phyloP scores from a whole-genome alignment of 768 basidiomycete species.

The Candolleomyces efflorescens region DNA sequence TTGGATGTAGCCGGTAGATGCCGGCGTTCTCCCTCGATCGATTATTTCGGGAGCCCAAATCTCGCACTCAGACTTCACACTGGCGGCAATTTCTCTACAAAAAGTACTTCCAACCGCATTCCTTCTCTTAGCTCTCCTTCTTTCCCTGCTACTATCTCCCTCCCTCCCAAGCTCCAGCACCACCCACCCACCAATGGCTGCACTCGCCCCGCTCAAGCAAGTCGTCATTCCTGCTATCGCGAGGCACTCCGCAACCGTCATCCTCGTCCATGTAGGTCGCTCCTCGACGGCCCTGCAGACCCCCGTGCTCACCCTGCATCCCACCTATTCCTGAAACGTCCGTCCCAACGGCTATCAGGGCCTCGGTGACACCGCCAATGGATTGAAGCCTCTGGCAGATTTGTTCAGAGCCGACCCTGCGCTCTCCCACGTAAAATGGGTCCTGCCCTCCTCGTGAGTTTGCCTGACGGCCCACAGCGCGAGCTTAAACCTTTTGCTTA shows the following conservation, averaged over 20 bases:
- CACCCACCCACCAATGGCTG: conserved; percentile 25
- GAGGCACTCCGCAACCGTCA: conserved; percentile 81
- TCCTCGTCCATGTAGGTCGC: conserved; percentile 79
- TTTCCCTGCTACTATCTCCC: conserved; percentile 10
- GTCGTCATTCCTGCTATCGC: conserved; percentile 49
- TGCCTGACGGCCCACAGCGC: neutral
- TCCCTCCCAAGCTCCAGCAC: conserved; percentile 18
- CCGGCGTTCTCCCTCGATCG: conserved; percentile 35
- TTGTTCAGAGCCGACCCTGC: conserved; percentile 51
- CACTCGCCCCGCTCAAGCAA: conserved; percentile 37
- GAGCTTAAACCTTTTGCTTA: neutral
- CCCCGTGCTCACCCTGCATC: neutral
- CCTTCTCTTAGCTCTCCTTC: neutral
- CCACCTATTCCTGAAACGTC: neutral
- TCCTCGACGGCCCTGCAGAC: neutral
- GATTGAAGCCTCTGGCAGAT: conserved; percentile 75
- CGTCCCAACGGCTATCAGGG: conserved; percentile 40
- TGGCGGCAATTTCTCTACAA: neutral
- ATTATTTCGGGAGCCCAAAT: conserved; percentile 31
- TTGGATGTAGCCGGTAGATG: conserved; percentile 34
- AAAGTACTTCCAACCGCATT: conserved; percentile 1
- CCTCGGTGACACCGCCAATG: conserved; percentile 68
- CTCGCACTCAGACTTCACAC: conserved; percentile 3
- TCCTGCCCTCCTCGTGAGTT: conserved; percentile 78
- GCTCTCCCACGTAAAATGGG: conserved; percentile 81